Conservation (phyloP, 164 flowering plant species). For the Amborella trichopoda region DNA sequence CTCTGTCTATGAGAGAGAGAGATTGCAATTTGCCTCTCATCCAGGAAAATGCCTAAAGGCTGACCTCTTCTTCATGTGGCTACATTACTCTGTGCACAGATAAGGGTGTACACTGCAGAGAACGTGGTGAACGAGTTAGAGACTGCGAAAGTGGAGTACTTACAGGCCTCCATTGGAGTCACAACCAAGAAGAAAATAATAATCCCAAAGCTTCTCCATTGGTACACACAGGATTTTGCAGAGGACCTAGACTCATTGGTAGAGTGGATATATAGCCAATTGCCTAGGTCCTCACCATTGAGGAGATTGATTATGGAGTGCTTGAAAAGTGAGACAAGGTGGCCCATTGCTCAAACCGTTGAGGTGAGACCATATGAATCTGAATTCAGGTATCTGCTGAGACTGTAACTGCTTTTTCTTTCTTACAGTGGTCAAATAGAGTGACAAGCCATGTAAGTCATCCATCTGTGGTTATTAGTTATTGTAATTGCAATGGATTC, state of each 20-base stretch:
- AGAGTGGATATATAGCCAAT: slow-evolving; percentile 93
- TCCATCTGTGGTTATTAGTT: too few relatives aligned
- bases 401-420: slow-evolving; percentile 10
- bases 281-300: slow-evolving; percentile 46
- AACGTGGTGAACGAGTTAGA: slow-evolving; percentile 65
- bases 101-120: slow-evolving; percentile 66
- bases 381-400: slow-evolving; percentile 74
- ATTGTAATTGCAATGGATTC: too few relatives aligned
- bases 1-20: slow-evolving; percentile 13
- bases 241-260: slow-evolving; percentile 73
- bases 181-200: slow-evolving; percentile 66
- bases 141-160: slow-evolving; percentile 67
- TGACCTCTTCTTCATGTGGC: not conserved
- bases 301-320: slow-evolving; percentile 65
- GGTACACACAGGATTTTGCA: slow-evolving; percentile 90
- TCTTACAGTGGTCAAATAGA: not conserved
- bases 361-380: slow-evolving; percentile 64
- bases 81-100: slow-evolving; percentile 23
- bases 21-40: not conserved
- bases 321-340: slow-evolving; percentile 36
- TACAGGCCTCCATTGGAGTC: slow-evolving; percentile 76
- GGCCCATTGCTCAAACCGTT: slow-evolving; percentile 31
- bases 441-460: too few relatives aligned
- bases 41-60: not conserved
- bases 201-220: slow-evolving; percentile 78